Evolutionary conservation across 371 early-diverging fungal genomes (phyloP).

Genomic region (Pancytospora philotis): DNA sequence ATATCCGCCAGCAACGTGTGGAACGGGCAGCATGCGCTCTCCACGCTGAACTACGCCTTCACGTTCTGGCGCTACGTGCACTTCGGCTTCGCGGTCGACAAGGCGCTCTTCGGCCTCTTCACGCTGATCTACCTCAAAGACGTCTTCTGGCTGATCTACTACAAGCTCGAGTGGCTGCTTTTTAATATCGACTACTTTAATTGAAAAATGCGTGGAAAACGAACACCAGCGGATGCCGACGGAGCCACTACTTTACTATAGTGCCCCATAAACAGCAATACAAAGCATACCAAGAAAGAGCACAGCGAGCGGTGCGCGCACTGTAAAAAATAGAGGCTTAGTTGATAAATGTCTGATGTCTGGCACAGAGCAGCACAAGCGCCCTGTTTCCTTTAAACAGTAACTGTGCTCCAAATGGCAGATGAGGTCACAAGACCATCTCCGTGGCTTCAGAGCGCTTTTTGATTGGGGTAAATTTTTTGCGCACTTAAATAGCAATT

Average conservation of each 20-base stretch:
- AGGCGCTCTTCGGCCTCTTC: slow-evolving; percentile 32
- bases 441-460: slow-evolving; percentile 26
- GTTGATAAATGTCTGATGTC: no score
- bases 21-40: slow-evolving; percentile 17
- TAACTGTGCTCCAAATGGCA: slow-evolving; percentile 20
- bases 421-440: background rate
- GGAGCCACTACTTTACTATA: no score
- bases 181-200: no score
- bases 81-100: slow-evolving; percentile 54
- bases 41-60: slow-evolving; percentile 55
- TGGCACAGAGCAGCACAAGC: no score
- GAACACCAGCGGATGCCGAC: no score
- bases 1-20: slow-evolving; percentile 36
- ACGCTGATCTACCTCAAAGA: background rate
- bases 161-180: background rate
- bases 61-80: slow-evolving; percentile 57
- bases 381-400: no score
- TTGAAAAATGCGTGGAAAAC: no score
- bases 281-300: no score
- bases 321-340: no score
- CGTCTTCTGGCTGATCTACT: background rate
- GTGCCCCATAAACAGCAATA: no score
- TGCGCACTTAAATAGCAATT: no score
- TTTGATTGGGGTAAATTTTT: slow-evolving; percentile 21
- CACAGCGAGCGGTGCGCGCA: no score